phyloP scores from a whole-genome alignment of 768 basidiomycete species.

The Russula abietina region DNA sequence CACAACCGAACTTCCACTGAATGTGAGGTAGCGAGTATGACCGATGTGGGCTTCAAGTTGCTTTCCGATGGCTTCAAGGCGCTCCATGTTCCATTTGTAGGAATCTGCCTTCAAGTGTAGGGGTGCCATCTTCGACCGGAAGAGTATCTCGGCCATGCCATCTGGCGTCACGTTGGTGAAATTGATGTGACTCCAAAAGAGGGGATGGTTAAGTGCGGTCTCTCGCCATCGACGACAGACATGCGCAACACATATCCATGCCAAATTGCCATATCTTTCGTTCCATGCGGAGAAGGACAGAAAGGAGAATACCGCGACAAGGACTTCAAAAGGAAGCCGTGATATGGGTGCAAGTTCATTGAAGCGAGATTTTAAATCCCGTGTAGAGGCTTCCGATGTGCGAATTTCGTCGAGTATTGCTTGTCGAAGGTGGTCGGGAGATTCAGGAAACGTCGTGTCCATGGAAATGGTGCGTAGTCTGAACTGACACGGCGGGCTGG shows the following conservation, averaged over 20 bases:
- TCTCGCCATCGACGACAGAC: slow-evolving; percentile 21
- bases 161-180: not conserved
- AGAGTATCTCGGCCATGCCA: slow-evolving; percentile 3
- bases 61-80: not conserved
- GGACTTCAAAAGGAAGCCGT: slow-evolving; percentile 4
- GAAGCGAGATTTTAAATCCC: not conserved
- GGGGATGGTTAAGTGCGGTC: slow-evolving; percentile 8
- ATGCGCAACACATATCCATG: slow-evolving; percentile 13
- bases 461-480: not conserved
- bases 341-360: slow-evolving; percentile 16
- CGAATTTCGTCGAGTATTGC: slow-evolving; percentile 10
- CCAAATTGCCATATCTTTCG: not conserved
- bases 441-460: not conserved
- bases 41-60: slow-evolving; percentile 1
- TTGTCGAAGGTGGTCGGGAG: not conserved
- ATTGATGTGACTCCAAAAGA: slow-evolving; percentile 12
- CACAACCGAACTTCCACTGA: not conserved
- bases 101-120: not conserved
- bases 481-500: too few species aligned
- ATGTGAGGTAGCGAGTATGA: not conserved
- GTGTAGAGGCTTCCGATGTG: not conserved
- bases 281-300: not conserved
- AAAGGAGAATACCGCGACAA: slow-evolving; percentile 9
- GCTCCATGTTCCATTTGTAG: not conserved
- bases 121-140: slow-evolving; percentile 8